Conservation (phyloP, 495 filamentous ascomycete species). For the Niebla homalea region DNA sequence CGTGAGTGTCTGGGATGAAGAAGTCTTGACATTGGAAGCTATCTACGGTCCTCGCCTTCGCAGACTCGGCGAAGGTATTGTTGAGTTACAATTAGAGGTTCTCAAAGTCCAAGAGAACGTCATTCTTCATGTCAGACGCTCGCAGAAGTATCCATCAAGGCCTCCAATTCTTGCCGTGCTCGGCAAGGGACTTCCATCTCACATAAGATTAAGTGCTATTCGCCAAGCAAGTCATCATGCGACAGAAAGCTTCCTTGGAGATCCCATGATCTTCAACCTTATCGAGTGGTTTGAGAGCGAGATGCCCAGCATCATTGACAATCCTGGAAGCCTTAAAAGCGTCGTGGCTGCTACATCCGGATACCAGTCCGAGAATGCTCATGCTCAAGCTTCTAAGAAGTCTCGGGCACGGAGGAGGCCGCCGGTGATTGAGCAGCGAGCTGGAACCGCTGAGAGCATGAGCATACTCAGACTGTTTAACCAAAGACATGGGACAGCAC, state of each 20-base stretch:
- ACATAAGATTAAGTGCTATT: conserved; percentile 82
- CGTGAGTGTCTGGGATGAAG: conserved; percentile 59
- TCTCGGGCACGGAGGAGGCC: conserved; percentile 1
- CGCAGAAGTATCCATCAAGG: conserved; percentile 53
- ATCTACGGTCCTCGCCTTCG: conserved; percentile 61
- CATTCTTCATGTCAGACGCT: conserved; percentile 37
- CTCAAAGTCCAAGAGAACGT: conserved; percentile 23
- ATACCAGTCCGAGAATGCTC: neutral
- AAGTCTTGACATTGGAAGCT: conserved; percentile 63
- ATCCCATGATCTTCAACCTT: conserved; percentile 79
- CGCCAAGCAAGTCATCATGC: conserved; percentile 62
- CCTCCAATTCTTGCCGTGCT: conserved; percentile 62
- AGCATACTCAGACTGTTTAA: conserved; percentile 37
- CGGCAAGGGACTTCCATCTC: conserved; percentile 60
- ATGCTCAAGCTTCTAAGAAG: conserved; percentile 17
- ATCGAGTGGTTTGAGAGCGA: conserved; percentile 81
- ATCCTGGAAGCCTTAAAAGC: conserved; percentile 69
- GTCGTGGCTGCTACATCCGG: conserved; percentile 52
- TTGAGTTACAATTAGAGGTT: conserved; percentile 46
- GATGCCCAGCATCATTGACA: conserved; percentile 60
- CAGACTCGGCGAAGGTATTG: conserved; percentile 41
- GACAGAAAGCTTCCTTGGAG: conserved; percentile 52
- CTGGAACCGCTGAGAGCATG: conserved; percentile 26
- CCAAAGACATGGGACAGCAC: conserved; percentile 37
- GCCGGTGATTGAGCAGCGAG: conserved; percentile 23